phyloP scores from a whole-genome alignment of 2,329 filamentous ascomycete genomes.

The Calonectria naviculata region DNA sequence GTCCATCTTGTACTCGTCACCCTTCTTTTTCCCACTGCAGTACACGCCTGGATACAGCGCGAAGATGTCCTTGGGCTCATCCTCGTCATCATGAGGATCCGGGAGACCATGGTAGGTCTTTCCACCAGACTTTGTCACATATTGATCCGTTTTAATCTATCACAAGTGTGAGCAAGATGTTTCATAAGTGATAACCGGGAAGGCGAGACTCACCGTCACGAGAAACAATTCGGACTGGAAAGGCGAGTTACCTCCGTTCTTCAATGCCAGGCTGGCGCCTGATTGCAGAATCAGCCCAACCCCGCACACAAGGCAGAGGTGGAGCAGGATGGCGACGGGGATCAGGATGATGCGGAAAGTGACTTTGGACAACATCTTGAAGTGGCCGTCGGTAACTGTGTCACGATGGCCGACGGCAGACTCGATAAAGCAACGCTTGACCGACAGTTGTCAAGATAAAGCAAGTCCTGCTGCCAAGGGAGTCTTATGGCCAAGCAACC shows the following conservation, averaged over 20 bases:
- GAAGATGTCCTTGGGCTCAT: neutral
- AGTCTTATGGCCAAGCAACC: neutral
- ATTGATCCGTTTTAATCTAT: neutral
- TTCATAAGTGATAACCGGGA: neutral
- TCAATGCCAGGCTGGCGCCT: neutral
- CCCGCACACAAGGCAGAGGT: neutral
- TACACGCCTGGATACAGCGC: neutral
- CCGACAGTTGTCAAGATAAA: neutral
- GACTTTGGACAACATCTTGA: neutral
- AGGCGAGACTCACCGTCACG: neutral
- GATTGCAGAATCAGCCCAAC: conserved; percentile 1
- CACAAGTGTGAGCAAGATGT: neutral
- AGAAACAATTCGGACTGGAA: conserved; percentile 2
- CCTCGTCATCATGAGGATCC: neutral
- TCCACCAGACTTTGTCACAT: neutral
- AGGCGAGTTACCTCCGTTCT: neutral
- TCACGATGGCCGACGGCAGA: neutral
- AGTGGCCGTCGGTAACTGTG: neutral
- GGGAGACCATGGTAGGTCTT: neutral
- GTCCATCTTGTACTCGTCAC: neutral
- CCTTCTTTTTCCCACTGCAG: neutral
- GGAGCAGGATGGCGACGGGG: neutral
- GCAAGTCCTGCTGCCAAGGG: neutral
- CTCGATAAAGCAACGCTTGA: neutral
- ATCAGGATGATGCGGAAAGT: neutral